These are phyloP conservation scores for Heterobasidion irregulare DNA, from an alignment of 1,284 basidiomycete genomes.

Conservation along the genomic window DNA sequence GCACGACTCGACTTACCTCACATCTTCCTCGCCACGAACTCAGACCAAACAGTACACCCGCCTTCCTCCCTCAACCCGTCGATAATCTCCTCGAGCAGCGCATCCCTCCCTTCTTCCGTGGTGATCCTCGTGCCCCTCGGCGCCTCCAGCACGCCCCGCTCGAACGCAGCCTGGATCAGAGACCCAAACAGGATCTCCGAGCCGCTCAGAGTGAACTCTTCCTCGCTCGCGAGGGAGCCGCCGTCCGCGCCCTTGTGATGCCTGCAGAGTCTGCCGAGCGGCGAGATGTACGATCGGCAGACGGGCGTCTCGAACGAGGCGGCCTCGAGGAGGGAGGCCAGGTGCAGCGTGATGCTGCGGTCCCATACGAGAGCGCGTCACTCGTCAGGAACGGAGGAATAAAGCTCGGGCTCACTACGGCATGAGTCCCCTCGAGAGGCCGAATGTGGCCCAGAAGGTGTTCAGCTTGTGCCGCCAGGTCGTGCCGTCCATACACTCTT, in stretches of 20 bases:
- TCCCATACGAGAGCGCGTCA: too few species aligned
- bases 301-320: too few species aligned
- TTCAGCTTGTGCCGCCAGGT: not conserved
- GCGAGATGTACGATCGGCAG: too few species aligned
- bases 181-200: not conserved
- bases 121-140: not conserved
- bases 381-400: not conserved
- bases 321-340: not conserved
- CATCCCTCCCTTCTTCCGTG: not conserved
- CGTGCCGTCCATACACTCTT: not conserved
- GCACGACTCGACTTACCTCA: not conserved
- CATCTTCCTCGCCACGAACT: not conserved
- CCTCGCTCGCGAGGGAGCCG: not conserved
- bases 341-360: not conserved
- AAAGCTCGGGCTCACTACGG: not conserved
- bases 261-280: not conserved
- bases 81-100: not conserved
- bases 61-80: not conserved
- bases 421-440: too few species aligned
- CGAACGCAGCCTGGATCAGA: not conserved
- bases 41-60: not conserved
- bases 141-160: not conserved
- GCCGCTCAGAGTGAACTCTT: not conserved
- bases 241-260: not conserved
- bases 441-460: too few species aligned